Base-by-base conservation (phyloP, 2,329 filamentous ascomycete species). In the Bisporella sp. region DNA sequence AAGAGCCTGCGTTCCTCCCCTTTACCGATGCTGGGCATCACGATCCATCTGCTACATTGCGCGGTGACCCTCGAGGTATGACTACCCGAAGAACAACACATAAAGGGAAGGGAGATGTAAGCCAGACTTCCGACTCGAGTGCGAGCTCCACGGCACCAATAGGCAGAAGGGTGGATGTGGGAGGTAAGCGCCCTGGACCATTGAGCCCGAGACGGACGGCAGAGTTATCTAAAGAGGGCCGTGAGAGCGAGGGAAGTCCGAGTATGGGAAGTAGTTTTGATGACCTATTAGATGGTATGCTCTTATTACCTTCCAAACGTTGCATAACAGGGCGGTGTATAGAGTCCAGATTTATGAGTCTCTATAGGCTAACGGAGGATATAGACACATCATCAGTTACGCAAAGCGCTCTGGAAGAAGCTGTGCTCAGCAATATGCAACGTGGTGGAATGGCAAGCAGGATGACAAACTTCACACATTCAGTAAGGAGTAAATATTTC, bases 251-350 rank as follows among this genome's bases (percentile, higher is more conserved):
- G 55, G 84, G 84, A 11, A 85, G 83, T 11, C 85, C 84, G 1
- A 89, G 85, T 59, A 89, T 90, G 82, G 86, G 87, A 1, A 92
- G 87, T 65, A 91, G 87, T 60, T 93, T 89, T 61, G 92, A 87
- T 67, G 89, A 93, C 69, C 21, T 21, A 21, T 75, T 95, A 41
- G 88, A 92, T 64, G 87, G 86, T 80, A 71, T 53, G 66, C 49
- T 52, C 41, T 29, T 45, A 13, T 48, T 28, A 3, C 41, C 35
- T 49, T 31, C 40, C 31, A 11, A 31, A 31, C 49, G 21, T 21
- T 21, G 21, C 2, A 21, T 21, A 21, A 21, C 21, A 21, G 21
- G 21, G 21, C 21, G 21, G 21, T 2, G 21, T 21, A 21, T 21
- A 21, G 21, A 21, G 21, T 21, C 21, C 21, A 9, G 29, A 12